Conservation (phyloP, 1,284 basidiomycete genomes). For the Fomitopsis pinicola region DNA sequence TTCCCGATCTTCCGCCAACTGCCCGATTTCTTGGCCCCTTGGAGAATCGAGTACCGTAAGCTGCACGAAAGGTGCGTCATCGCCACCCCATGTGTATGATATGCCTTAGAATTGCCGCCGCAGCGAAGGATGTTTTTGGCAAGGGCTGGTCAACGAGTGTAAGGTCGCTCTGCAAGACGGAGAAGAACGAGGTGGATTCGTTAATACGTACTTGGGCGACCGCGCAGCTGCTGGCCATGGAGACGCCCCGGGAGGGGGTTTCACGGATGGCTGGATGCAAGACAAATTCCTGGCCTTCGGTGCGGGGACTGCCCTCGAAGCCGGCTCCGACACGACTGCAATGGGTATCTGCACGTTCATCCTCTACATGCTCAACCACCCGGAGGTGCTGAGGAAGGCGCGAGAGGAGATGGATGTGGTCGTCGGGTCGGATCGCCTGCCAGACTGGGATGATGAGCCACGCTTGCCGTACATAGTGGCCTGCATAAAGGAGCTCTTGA, state of each 20-base stretch:
- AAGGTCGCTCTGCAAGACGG: not conserved
- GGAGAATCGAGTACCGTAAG: constrained; percentile 8
- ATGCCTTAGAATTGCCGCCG: not conserved
- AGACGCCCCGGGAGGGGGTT: constrained; percentile 21
- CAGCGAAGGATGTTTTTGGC: constrained; percentile 26
- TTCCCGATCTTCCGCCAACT: constrained; percentile 22
- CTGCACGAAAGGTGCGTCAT: constrained; percentile 26
- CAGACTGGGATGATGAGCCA: constrained; percentile 23
- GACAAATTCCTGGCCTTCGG: constrained; percentile 28
- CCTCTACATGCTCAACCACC: constrained; percentile 27
- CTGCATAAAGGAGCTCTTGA: constrained; percentile 27
- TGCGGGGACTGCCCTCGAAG: constrained; percentile 17
- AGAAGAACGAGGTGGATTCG: not conserved
- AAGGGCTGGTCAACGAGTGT: constrained; percentile 16
- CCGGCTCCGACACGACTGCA: constrained; percentile 26
- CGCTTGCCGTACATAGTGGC: constrained; percentile 25
- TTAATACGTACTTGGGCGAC: constrained; percentile 17
- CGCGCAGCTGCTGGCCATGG: constrained; percentile 21
- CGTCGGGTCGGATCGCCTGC: constrained; percentile 25
- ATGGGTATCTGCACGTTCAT: constrained; percentile 24
- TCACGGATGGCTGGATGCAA: constrained; percentile 25
- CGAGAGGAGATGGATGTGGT: constrained; percentile 34
- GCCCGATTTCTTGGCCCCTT: constrained; percentile 2
- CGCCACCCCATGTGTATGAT: not conserved
- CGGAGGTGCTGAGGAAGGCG: constrained; percentile 28